Percentiles rank a stretch among this genome's conserved stretches.
These are phyloP conservation scores for Myrmaecium sp. DNA, from an alignment of 2,329 filamentous ascomycete species.

Conservation along the genomic window DNA sequence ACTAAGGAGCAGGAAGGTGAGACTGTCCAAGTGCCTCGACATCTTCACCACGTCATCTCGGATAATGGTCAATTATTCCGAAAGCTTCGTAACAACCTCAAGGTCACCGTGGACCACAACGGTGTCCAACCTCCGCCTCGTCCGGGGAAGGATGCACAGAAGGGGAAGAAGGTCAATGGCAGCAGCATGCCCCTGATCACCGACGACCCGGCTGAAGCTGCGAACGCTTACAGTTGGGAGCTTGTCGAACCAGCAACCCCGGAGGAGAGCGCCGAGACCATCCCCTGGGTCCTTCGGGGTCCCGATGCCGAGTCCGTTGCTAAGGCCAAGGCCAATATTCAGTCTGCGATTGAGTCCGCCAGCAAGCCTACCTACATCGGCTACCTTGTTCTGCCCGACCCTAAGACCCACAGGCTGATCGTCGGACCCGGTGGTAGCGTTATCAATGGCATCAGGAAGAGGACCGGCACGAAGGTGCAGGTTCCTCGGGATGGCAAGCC, in stretches of 20 bases:
- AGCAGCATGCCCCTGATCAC: slow-evolving; percentile 76
- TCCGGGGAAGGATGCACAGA: slow-evolving; percentile 34
- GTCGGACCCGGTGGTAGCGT: slow-evolving; percentile 79
- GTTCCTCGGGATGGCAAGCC: slow-evolving; percentile 66
- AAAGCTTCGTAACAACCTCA: slow-evolving; percentile 66
- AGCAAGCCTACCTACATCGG: slow-evolving; percentile 56
- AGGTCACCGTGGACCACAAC: slow-evolving; percentile 82
- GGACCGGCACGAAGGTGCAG: slow-evolving; percentile 85
- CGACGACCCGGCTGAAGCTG: slow-evolving; percentile 48
- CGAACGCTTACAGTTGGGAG: slow-evolving; percentile 68
- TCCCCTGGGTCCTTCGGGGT: slow-evolving; percentile 81
- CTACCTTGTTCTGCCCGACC: slow-evolving; percentile 79
- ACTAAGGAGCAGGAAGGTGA: slow-evolving; percentile 79
- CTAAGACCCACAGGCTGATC: slow-evolving; percentile 74
- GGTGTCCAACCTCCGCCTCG: slow-evolving; percentile 62
- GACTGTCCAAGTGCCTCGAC: slow-evolving; percentile 67
- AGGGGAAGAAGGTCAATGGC: slow-evolving; percentile 37
- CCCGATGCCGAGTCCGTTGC: slow-evolving; percentile 53
- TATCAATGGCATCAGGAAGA: slow-evolving; percentile 82
- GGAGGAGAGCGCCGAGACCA: slow-evolving; percentile 42
- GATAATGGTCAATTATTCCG: slow-evolving; percentile 93
- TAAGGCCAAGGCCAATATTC: slow-evolving; percentile 62
- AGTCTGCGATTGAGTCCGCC: slow-evolving; percentile 55
- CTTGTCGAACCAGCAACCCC: slow-evolving; percentile 44
- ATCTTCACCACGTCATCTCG: slow-evolving; percentile 66